Evolutionary conservation across 176 grass and related monocot genomes (phyloP).

Genomic region (Ensete ventricosum): DNA sequence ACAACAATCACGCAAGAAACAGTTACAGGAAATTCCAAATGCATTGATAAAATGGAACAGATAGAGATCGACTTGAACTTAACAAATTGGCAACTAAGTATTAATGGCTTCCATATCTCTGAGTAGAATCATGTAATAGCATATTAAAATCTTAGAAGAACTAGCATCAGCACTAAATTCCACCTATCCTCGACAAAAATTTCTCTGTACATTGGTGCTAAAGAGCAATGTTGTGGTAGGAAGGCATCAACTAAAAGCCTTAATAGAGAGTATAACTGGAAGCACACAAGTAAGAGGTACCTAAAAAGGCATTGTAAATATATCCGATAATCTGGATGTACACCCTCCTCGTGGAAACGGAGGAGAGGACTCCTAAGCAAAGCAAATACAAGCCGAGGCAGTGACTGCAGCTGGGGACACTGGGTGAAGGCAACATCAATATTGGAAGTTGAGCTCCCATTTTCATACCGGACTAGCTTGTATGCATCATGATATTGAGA

Average conservation of each 20-base stretch:
- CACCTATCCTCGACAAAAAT: no score
- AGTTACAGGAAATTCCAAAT: not conserved
- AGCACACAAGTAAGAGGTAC: slow-evolving; percentile 21
- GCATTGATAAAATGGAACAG: not conserved
- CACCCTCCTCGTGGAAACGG: slow-evolving; percentile 85
- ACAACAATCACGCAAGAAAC: not conserved
- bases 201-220: no score
- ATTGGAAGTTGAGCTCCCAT: slow-evolving; percentile 33
- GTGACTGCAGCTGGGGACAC: slow-evolving; percentile 60
- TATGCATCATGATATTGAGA: slow-evolving; percentile 52
- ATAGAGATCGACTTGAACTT: not conserved
- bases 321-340: slow-evolving; percentile 97
- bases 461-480: slow-evolving; percentile 25
- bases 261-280: not conserved
- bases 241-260: not conserved
- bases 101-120: no score
- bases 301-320: slow-evolving; percentile 98
- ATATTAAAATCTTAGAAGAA: no score
- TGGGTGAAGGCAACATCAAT: slow-evolving; percentile 81
- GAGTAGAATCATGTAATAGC: no score
- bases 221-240: no score
- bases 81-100: no score
- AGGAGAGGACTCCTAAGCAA: slow-evolving; percentile 85
- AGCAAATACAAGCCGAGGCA: slow-evolving; percentile 87
- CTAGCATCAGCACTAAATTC: no score